Evolutionary conservation across 495 filamentous ascomycete genomes (phyloP).

Genomic region (Talaromyces liani): DNA sequence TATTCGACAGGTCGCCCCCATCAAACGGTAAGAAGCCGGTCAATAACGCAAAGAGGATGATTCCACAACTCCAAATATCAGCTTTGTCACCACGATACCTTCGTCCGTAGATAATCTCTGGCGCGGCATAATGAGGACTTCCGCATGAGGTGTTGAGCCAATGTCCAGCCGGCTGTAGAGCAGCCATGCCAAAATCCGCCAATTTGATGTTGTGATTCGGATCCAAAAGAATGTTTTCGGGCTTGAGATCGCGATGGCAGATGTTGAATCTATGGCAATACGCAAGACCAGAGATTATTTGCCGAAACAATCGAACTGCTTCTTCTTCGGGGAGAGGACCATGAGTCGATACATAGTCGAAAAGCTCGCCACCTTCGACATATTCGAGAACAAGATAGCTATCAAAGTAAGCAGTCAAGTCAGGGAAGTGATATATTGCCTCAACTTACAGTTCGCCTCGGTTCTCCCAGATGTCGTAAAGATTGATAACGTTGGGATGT

Average conservation of each 20-base stretch:
- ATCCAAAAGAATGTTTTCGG: slow-evolving; percentile 90
- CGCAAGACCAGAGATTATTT: slow-evolving; percentile 84
- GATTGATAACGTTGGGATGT: slow-evolving; percentile 83
- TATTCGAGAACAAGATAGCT: slow-evolving; percentile 98
- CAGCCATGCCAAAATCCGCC: slow-evolving; percentile 97
- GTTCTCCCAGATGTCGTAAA: slow-evolving; percentile 97
- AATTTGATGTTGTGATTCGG: slow-evolving; percentile 69
- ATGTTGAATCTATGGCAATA: slow-evolving; percentile 93
- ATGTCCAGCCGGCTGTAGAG: slow-evolving; percentile 70
- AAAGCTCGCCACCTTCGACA: slow-evolving; percentile 85
- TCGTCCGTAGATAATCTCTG: slow-evolving; percentile 68
- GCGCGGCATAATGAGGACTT: slow-evolving; percentile 92
- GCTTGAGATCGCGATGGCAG: slow-evolving; percentile 93
- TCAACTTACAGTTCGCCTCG: slow-evolving; percentile 74
- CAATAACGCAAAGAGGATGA: slow-evolving; percentile 81
- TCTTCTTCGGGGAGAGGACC: slow-evolving; percentile 68
- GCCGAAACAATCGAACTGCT: slow-evolving; percentile 78
- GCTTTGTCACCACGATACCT: slow-evolving; percentile 75
- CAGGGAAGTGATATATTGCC: neutral
- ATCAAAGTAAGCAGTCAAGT: slow-evolving; percentile 2
- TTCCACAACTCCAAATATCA: slow-evolving; percentile 93
- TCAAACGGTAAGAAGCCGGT: slow-evolving; percentile 78
- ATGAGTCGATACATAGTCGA: slow-evolving; percentile 63
- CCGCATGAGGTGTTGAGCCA: slow-evolving; percentile 84
- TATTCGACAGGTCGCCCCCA: slow-evolving; percentile 46